phyloP scores from a whole-genome alignment of 192 early-diverging fungal genomes.

The Linnemannia elongata region DNA sequence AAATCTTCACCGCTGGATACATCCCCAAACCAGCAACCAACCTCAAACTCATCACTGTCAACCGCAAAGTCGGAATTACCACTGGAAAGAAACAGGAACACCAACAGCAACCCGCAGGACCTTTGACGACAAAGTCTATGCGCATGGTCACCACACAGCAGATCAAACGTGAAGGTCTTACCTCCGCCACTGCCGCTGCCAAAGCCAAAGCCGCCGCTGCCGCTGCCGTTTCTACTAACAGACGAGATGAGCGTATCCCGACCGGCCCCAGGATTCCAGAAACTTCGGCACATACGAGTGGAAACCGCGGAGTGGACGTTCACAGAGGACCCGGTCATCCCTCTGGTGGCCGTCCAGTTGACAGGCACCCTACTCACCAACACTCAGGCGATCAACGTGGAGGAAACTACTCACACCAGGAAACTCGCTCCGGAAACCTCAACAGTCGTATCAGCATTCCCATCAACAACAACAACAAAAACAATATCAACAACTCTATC shows the following conservation, averaged over 20 bases:
- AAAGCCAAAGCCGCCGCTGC: background rate
- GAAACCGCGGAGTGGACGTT: constrained; percentile 27
- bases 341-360: background rate
- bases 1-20: constrained; percentile 54
- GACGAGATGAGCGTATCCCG: constrained; percentile 7
- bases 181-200: background rate
- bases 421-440: constrained; percentile 4
- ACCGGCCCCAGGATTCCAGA: constrained; percentile 9
- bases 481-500: background rate
- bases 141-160: constrained; percentile 22
- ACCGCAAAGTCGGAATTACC: constrained; percentile 19
- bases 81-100: constrained; percentile 3
- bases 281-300: background rate
- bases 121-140: constrained; percentile 31
- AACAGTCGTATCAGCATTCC: background rate
- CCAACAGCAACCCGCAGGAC: background rate
- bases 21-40: constrained; percentile 37
- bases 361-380: background rate
- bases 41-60: constrained; percentile 49
- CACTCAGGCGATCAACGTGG: background rate
- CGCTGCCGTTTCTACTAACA: background rate
- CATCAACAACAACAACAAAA: constrained; percentile 14
- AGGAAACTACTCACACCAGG: background rate
- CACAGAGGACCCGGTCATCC: constrained; percentile 3
- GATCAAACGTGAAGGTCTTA: constrained; percentile 12